Evolutionary conservation across 2,329 filamentous ascomycete species (phyloP), one percentile per base, ranked within the genome.

Genomic region (Stagonosporopsis vannaccii): DNA sequence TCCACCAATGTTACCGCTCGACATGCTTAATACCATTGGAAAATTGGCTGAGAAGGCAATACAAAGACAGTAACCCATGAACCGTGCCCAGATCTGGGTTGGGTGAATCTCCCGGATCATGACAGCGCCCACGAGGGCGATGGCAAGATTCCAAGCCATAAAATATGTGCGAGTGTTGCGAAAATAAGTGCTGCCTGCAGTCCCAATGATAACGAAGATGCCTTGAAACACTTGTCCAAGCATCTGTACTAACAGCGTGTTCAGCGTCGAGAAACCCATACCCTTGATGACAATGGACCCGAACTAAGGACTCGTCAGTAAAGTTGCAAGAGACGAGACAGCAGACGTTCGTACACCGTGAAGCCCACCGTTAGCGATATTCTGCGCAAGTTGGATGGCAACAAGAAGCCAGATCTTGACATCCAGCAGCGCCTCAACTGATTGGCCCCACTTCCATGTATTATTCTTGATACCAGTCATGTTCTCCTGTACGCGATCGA

Each of bases 401-500:
- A 65, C 67, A 23, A 78, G 48, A 37, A 69, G 60, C 52, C 75
- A 63, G 11, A 75, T 63, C 67, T 71, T 75, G 0, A 79, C 77
- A 48, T 80, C 76, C 2, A 75, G 70, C 52, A 83, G 78, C 15
- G 73, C 73, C 61, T 82, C 80, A 13, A 73, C 23, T 22, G 78
- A 69, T 49, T 82, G 80, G 2, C 63, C 51, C 22, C 59, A 59
- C 56, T 82, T 82, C 70, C 81, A 78, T 17, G 74, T 68, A 37
- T 78, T 79, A 65, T 80, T 80, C 58, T 81, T 79, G 35, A 81
- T 80, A 19, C 80, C 80, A 8, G 77, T 82, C 56, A 79, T 74
- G 55, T 82, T 81, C 17, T 72, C 69, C 11, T 75, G 69, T 1
- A 81, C 67, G 3, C 78, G 74, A 44, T 77, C 69, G 6, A 78